These are phyloP conservation scores for Cryptosporidium parvum DNA, from an alignment of 169 alveolate species.

Conservation along the genomic window DNA sequence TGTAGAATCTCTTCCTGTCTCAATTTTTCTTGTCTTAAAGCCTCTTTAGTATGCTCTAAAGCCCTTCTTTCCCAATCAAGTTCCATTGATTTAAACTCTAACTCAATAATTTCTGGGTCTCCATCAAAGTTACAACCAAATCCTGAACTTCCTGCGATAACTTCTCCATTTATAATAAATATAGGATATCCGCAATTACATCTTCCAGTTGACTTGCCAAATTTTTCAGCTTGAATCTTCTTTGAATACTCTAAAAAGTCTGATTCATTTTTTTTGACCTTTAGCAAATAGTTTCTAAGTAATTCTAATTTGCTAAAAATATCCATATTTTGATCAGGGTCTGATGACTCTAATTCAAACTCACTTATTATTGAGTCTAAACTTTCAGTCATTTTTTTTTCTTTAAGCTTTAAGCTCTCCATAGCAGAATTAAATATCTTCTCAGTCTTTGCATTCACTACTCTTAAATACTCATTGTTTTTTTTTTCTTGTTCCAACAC, in stretches of 20 bases:
- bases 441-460: constrained; percentile 42
- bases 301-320: background rate
- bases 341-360: background rate
- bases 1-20: constrained; percentile 23
- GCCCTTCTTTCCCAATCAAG: constrained; percentile 55
- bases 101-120: constrained; percentile 22
- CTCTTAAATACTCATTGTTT: constrained; percentile 26
- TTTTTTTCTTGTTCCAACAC: constrained; percentile 37
- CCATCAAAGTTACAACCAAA: background rate
- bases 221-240: background rate
- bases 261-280: background rate
- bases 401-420: constrained; percentile 9
- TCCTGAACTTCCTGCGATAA: constrained; percentile 10
- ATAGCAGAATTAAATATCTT: constrained; percentile 24
- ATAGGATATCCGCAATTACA: constrained; percentile 56
- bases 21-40: constrained; percentile 22
- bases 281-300: constrained; percentile 6
- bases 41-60: constrained; percentile 4
- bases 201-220: constrained; percentile 25
- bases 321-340: background rate
- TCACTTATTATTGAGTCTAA: constrained; percentile 15
- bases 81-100: constrained; percentile 53
- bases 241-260: constrained; percentile 7
- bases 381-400: constrained; percentile 6
- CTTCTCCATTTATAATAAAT: constrained; percentile 14